Percentiles rank a stretch among this genome's conserved stretches.
phyloP scores from a whole-genome alignment of 129 eudicot species.

The Ambrosia trifida region DNA sequence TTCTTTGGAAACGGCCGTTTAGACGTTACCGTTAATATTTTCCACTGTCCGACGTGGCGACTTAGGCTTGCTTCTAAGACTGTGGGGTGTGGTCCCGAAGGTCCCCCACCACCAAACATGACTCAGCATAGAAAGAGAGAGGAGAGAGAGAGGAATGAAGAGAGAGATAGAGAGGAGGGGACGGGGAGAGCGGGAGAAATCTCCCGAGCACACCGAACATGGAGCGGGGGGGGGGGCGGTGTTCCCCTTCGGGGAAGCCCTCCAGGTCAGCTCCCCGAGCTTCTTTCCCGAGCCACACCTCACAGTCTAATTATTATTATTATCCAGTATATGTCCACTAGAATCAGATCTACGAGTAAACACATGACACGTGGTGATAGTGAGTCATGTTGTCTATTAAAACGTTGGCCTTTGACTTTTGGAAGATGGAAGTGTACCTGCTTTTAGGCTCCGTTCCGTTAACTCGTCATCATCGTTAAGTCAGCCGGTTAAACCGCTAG shows the following conservation, averaged over 20 bases:
- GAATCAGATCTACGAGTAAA: background rate
- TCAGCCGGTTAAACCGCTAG: constrained; percentile 20
- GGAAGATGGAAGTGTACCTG: constrained; percentile 25
- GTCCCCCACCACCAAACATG: too few species aligned
- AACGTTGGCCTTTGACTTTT: constrained; percentile 14
- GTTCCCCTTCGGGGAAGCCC: too few species aligned
- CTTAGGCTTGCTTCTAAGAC: constrained; percentile 3
- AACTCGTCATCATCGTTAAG: constrained; percentile 17
- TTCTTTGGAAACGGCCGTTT: constrained; percentile 15
- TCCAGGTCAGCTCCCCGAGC: too few species aligned
- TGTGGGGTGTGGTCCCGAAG: too few species aligned
- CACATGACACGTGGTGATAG: constrained; percentile 11
- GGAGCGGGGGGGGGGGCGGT: too few species aligned
- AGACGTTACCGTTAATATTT: background rate
- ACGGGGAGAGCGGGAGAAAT: too few species aligned
- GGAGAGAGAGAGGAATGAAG: too few species aligned
- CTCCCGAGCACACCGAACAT: too few species aligned
- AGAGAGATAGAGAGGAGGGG: too few species aligned
- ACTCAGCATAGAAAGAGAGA: too few species aligned
- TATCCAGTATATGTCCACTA: constrained; percentile 17
- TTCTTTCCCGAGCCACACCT: too few species aligned
- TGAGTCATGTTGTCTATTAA: constrained; percentile 20
- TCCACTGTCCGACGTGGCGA: constrained; percentile 27
- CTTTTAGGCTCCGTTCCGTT: background rate
- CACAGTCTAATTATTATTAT: too few species aligned